Evolutionary conservation across 805 yeast species (phyloP), one percentile per base, ranked within the genome.

Genomic region (Clavispora vitiphila): DNA sequence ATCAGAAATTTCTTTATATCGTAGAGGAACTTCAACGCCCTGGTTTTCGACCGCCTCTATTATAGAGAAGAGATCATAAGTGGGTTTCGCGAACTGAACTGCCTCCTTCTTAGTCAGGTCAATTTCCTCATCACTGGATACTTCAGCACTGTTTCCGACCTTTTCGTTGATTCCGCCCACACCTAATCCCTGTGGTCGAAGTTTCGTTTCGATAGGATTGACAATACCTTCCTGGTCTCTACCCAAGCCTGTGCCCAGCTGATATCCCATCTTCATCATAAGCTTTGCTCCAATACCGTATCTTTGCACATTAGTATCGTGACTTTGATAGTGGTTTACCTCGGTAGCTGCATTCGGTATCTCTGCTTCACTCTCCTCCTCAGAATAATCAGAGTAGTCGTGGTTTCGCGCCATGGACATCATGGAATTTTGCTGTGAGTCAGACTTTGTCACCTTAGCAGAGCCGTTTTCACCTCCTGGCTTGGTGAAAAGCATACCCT

Each of bases 201-300:
- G 58, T 40, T 75, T 74, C 3, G 86, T 83, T 46, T 86, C 83
- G 6, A 91, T 80, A 0, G 98, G 97, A n/a, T 73, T 77, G 0
- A 74, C 72, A 1, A 88, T 87, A 34, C 99, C 99, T 38, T 74
- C 74, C 1, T 80, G 78, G 19, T 71, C 59, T 5, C 67, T 66
- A 2, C 99, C 99, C n/a, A 91, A 71, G 0, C 97, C 98, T 53
- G 76, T 69, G 0, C 99, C 98, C 31, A 76, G 76, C 7, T 74
- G 72, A 61, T 86, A 90, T 0, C 99, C 99, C 98, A 91, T 90
- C 47, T 80, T 76, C 46, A 78, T 71, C 65, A 91, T 60, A 38
- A 91, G 64, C 38, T 73, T 63, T 3, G 96, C 96, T 27, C 98
- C 98, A 29, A 88, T 78, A 6, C 98, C 98, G 56, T 90, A 89